phyloP scores from a whole-genome alignment of 169 alveolate species.

The Plasmodium blacklocki region DNA sequence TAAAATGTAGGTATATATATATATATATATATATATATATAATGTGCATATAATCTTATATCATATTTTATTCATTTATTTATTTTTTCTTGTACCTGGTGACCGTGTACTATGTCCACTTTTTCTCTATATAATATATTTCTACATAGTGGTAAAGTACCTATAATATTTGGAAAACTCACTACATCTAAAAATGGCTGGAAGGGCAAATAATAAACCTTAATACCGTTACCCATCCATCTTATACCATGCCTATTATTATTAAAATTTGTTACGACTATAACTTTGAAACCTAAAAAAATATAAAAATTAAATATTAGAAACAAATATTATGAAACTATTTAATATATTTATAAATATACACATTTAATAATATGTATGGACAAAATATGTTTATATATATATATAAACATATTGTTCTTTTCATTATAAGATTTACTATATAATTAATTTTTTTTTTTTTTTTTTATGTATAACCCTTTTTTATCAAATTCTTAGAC shows the following conservation, averaged over 20 bases:
- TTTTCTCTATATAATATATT: constrained; percentile 95
- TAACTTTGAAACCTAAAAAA: constrained; percentile 95
- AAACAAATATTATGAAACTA: not conserved
- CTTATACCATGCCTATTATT: constrained; percentile 96
- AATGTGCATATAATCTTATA: too few relatives aligned
- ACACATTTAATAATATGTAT: too few relatives aligned
- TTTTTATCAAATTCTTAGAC: constrained; percentile 93
- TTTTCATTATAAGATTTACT: not conserved
- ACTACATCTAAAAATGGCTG: constrained; percentile 89
- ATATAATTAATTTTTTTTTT: not conserved
- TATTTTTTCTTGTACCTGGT: constrained; percentile 77
- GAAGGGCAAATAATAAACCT: constrained; percentile 97
- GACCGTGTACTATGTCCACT: constrained; percentile 94
- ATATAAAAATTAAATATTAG: not conserved
- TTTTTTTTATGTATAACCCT: constrained; percentile 79
- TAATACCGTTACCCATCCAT: constrained; percentile 97
- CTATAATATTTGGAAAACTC: constrained; percentile 78
- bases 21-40: constrained; percentile 3
- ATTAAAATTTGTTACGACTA: constrained; percentile 95
- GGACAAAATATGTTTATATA: not conserved
- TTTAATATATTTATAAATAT: not conserved
- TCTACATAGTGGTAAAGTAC: constrained; percentile 88
- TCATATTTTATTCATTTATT: too few relatives aligned
- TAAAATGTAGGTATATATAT: not conserved
- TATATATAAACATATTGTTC: not conserved